Conservation (phyloP, 2,329 filamentous ascomycete genomes). For the Fusarium sp. region DNA sequence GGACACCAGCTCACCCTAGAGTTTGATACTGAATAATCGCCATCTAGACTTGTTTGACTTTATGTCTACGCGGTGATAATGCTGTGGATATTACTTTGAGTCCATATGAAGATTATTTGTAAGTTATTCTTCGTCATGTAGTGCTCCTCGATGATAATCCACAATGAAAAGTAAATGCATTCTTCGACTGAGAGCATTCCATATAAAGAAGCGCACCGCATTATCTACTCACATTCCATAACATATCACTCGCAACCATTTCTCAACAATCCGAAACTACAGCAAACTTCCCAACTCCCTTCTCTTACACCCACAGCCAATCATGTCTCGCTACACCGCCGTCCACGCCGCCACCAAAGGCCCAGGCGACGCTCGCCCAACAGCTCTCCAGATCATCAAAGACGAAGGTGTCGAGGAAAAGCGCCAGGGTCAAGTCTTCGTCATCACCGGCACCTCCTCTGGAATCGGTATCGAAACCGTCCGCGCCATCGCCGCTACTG, state of each 20-base stretch:
- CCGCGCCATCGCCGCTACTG: slow-evolving; percentile 53
- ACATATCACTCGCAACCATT: rapidly evolving
- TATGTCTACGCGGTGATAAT: not conserved
- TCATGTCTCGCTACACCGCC: slow-evolving; percentile 12
- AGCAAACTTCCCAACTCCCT: rapidly evolving
- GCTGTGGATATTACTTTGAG: rapidly evolving
- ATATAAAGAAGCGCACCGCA: rapidly evolving
- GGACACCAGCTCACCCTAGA: not conserved
- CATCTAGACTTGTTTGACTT: too few species aligned
- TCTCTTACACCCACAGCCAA: rapidly evolving
- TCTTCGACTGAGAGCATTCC: rapidly evolving
- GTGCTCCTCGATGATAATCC: rapidly evolving
- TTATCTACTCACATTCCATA: rapidly evolving
- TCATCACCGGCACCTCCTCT: slow-evolving; percentile 55
- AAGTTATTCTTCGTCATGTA: not conserved
- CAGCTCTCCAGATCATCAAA: slow-evolving; percentile 49
- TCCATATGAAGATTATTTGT: not conserved
- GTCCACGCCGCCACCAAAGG: not conserved
- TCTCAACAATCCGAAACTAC: rapidly evolving
- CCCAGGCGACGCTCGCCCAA: slow-evolving; percentile 49
- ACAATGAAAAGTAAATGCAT: not conserved
- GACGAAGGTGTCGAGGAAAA: slow-evolving; percentile 47
- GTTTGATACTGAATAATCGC: too few species aligned
- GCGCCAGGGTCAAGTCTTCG: slow-evolving; percentile 45
- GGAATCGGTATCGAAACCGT: slow-evolving; percentile 56